Evolutionary conservation across 768 basidiomycete species (phyloP).

Genomic region (Phallus indusiatus): DNA sequence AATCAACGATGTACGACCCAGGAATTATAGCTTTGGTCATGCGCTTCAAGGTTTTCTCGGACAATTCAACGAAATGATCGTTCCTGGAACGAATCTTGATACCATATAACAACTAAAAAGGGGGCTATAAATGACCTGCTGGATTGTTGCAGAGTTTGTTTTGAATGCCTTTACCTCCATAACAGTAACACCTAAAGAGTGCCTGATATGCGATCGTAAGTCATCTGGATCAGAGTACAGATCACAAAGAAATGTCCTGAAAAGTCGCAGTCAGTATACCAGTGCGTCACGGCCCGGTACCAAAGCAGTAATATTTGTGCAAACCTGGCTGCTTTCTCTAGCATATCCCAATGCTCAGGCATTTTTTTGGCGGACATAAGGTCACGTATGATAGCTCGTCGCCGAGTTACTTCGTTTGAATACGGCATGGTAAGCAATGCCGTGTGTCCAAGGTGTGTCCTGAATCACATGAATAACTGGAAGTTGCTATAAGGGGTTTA

Average conservation of each 20-base stretch:
- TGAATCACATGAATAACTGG: no score
- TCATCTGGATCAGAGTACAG: background rate
- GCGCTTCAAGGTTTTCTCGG: conserved; percentile 23
- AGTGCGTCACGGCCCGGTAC: background rate
- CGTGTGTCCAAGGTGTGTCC: no score
- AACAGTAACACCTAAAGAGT: background rate
- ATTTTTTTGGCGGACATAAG: no score
- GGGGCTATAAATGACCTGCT: background rate
- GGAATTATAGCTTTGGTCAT: conserved; percentile 43
- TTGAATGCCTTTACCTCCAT: background rate
- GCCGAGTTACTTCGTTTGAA: no score
- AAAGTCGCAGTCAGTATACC: conserved; percentile 1
- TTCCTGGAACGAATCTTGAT: background rate
- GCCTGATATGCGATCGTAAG: background rate
- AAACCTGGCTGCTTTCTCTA: no score
- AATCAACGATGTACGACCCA: conserved; percentile 43
- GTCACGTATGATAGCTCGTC: no score
- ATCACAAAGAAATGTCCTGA: background rate
- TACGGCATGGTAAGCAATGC: no score
- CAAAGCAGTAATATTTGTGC: background rate
- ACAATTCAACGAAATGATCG: conserved; percentile 3
- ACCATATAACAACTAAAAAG: conserved; percentile 1
- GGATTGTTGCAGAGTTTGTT: background rate
- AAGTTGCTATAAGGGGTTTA: background rate
- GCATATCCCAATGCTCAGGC: no score